Base-by-base conservation (phyloP, 176 grass and related monocot genomes). In the Raddia guianensis region DNA sequence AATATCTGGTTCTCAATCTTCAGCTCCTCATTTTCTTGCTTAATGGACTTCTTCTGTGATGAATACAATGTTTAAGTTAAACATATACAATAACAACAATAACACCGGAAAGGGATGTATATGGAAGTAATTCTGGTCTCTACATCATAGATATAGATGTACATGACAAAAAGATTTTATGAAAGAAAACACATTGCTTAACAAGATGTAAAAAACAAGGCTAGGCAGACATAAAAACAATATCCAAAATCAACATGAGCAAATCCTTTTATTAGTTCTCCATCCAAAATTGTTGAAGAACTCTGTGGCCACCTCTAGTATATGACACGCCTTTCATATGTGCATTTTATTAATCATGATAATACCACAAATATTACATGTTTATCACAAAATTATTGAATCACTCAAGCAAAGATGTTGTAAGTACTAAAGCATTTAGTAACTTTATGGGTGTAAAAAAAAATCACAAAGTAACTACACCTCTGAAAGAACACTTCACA, bases 1-100 rank as follows among this genome's bases (percentile, higher is more conserved):
- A 43, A 40, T 11, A 19, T 74, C 18, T 74, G 16, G 37, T 74
- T 74, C 34, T 57, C 72, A 74, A 56, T 8, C 72, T 56, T 74
- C 33, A 56, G 51, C 16, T 12, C 15, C 35, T 54, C 72, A 74
- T 74, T 74, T 56, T 57, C 7, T 45, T 67, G 15, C 64, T 19
- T 8, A 8, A 67, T 33, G 37, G 16, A 19, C 64, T 67, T 15
- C 6, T 67, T 67, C 43, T 18, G 18, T 9, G 43, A 67, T 67
- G 8, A 45, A 67, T 43, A 45, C 16, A 37, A 67, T 45, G 40
- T 67, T 45, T 55, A 2, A 67, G 40, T 67, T 45, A 16, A 72
- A 37, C 14, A 35, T 37, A 52, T 72, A 0, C 7, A 12, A 12
- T 50, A 33, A 7, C 27, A 27, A 27, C 27, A 27, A 27, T 27